These are phyloP conservation scores for Macrocystidia cucumis DNA, from an alignment of 1,284 basidiomycete species.

Conservation along the genomic window DNA sequence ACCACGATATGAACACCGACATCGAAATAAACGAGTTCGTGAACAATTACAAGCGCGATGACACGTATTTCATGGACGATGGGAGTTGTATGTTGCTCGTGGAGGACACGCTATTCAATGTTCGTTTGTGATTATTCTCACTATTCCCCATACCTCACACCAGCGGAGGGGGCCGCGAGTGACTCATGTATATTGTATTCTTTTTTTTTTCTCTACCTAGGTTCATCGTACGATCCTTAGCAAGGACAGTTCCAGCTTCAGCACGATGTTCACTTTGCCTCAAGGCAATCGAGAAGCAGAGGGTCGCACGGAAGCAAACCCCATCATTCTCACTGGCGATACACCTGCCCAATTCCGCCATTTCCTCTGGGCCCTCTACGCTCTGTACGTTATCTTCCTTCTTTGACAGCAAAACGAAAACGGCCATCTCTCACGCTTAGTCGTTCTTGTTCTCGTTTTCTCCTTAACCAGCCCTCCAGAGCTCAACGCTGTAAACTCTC, in stretches of 20 bases:
- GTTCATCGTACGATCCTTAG: constrained; percentile 59
- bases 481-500: constrained; percentile 34
- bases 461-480: constrained; percentile 44
- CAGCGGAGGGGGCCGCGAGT: no score
- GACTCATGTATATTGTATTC: no score
- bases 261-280: constrained; percentile 55
- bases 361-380: constrained; percentile 61
- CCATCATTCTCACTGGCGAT: constrained; percentile 53
- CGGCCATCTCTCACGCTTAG: constrained; percentile 1
- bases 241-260: constrained; percentile 54
- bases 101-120: constrained; percentile 58
- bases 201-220: constrained; percentile 23
- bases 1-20: no score
- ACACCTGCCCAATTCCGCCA: constrained; percentile 52
- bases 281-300: constrained; percentile 39
- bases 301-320: constrained; percentile 54
- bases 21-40: not conserved
- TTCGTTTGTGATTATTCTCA: constrained; percentile 21
- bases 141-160: not conserved
- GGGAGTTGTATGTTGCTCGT: constrained; percentile 17
- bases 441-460: constrained; percentile 3
- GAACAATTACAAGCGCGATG: constrained; percentile 13
- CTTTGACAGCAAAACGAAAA: no score
- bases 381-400: constrained; percentile 17
- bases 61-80: constrained; percentile 18